phyloP scores from a whole-genome alignment of 768 basidiomycete genomes.

The Trametes maxima region DNA sequence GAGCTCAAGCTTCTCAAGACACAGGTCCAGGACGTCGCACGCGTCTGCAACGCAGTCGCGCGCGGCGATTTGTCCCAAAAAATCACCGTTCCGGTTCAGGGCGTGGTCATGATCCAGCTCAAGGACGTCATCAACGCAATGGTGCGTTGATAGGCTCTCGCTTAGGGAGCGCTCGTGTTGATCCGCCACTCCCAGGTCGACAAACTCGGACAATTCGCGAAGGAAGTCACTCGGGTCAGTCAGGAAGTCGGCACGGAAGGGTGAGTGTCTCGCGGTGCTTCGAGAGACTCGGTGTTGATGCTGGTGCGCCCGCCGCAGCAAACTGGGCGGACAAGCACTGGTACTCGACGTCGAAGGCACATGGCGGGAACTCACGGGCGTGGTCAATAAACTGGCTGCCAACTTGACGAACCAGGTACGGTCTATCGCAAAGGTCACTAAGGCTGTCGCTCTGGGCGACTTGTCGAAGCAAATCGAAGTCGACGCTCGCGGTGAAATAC shows the following conservation, averaged over 20 bases:
- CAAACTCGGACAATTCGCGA: slow-evolving; percentile 83
- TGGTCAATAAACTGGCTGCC: slow-evolving; percentile 79
- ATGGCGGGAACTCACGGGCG: slow-evolving; percentile 83
- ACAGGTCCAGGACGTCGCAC: slow-evolving; percentile 63
- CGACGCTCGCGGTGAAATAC: slow-evolving; percentile 87
- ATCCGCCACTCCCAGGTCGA: slow-evolving; percentile 46
- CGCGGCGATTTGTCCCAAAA: slow-evolving; percentile 54
- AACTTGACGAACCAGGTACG: slow-evolving; percentile 69
- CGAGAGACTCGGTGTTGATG: slow-evolving; percentile 18
- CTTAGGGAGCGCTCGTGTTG: slow-evolving; percentile 14
- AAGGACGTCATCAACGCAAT: slow-evolving; percentile 39
- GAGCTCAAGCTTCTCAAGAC: slow-evolving; percentile 80
- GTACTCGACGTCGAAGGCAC: slow-evolving; percentile 89
- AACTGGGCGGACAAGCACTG: slow-evolving; percentile 84
- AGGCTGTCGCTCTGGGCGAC: slow-evolving; percentile 86
- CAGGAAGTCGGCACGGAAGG: slow-evolving; percentile 83
- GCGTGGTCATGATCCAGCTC: slow-evolving; percentile 41
- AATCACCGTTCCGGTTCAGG: slow-evolving; percentile 56
- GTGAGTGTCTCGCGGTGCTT: slow-evolving; percentile 32
- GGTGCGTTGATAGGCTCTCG: slow-evolving; percentile 32
- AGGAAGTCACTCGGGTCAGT: slow-evolving; percentile 84
- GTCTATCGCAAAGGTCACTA: slow-evolving; percentile 63
- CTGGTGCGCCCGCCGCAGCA: slow-evolving; percentile 40
- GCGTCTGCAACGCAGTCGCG: slow-evolving; percentile 46
- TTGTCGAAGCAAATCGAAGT: slow-evolving; percentile 90